Evolutionary conservation across 2,329 filamentous ascomycete genomes (phyloP).

Genomic region (Fusarium redolens): DNA sequence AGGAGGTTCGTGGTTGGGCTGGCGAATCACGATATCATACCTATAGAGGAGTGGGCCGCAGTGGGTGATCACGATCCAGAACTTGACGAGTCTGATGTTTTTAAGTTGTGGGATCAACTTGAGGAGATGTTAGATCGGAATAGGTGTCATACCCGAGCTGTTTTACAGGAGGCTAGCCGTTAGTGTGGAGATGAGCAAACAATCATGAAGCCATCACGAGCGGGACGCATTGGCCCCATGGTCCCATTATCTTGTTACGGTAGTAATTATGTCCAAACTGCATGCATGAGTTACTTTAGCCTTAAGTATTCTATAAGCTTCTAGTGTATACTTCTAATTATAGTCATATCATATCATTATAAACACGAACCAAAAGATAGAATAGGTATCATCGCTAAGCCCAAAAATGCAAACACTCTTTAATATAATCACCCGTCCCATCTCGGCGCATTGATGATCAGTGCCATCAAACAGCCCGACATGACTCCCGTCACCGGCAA

Average conservation of each 20-base stretch:
- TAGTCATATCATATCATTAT: neutral
- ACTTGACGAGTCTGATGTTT: conserved; percentile 6
- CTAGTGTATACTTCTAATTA: neutral
- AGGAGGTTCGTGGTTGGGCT: conserved; percentile 7
- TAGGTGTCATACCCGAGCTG: neutral
- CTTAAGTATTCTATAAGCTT: neutral
- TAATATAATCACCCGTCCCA: conserved; percentile 36
- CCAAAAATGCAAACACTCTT: neutral
- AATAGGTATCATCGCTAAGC: conserved; percentile 10
- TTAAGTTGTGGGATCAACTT: neutral
- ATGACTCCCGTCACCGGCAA: conserved; percentile 62
- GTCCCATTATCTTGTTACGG: no score
- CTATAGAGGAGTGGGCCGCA: neutral
- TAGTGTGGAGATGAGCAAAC: neutral
- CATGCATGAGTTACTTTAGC: no score
- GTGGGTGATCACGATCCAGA: neutral
- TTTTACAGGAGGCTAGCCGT: neutral
- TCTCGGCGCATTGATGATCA: conserved; percentile 65
- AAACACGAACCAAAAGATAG: neutral
- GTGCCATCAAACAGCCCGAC: conserved; percentile 64
- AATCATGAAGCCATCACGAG: neutral
- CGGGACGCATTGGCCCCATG: neutral
- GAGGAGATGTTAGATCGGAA: neutral
- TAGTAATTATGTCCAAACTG: no score
- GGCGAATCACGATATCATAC: neutral